Evolutionary conservation across 116 monocot species (phyloP), one percentile per base, ranked within the genome.

Genomic region (Iris pallida): DNA sequence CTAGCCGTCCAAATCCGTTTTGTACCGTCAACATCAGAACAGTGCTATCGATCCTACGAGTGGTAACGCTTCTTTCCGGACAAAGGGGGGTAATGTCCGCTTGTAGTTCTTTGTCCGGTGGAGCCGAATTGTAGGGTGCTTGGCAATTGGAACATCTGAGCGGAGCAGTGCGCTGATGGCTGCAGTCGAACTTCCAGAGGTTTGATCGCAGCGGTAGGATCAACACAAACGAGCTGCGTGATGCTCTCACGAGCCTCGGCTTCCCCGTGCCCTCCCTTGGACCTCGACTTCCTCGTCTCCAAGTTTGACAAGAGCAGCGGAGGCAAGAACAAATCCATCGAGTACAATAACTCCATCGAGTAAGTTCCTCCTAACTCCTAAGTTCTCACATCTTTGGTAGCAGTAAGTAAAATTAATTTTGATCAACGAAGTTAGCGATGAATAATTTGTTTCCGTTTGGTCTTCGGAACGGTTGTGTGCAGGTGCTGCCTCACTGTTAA

Each of bases 401-500:
- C n/a, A n/a, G n/a, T n/a, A n/a, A n/a, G n/a, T n/a, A n/a, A n/a
- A n/a, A n/a, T n/a, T n/a, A n/a, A n/a, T n/a, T n/a, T n/a, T n/a
- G n/a, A n/a, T n/a, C 8, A 14, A 47, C n/a, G n/a, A n/a, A n/a
- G n/a, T n/a, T n/a, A n/a, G n/a, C n/a, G n/a, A n/a, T n/a, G n/a
- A n/a, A n/a, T n/a, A n/a, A n/a, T n/a, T n/a, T n/a, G n/a, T n/a
- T n/a, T n/a, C n/a, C n/a, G n/a, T n/a, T n/a, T n/a, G n/a, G n/a
- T n/a, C 20, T 47, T 68, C 7, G 45, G 16, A 74, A 70, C 14
- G n/a, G 5, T 10, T 61, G 5, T 30, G 16, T 86, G 73, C 84
- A 95, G 95, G 78, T 95, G 91, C 71, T 95, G 91, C 77, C 88
- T 95, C 67, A 91, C 91, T 57, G 91, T 96, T 6, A 96, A 91